phyloP scores from a whole-genome alignment of 2,329 filamentous ascomycete species.

The Alternaria triticina region DNA sequence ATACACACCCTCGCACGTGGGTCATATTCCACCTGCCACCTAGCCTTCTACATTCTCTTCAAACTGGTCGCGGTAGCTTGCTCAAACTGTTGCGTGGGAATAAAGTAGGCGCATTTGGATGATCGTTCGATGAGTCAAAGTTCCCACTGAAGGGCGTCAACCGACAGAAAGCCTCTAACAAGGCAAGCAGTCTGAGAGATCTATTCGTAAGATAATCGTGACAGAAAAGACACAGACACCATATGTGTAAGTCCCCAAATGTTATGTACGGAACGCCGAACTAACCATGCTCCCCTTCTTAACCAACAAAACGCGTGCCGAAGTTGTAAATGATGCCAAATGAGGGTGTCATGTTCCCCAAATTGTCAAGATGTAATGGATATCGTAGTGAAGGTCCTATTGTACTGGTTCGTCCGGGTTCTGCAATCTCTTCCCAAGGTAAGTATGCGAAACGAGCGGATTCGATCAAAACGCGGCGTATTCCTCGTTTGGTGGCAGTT shows the following conservation, averaged over 20 bases:
- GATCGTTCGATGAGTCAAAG: not conserved
- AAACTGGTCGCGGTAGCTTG: not conserved
- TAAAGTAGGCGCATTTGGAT: not conserved
- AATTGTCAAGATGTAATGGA: conserved; percentile 10
- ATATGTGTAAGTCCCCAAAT: not conserved
- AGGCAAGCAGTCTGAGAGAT: conserved; percentile 12
- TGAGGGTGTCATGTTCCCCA: conserved; percentile 14
- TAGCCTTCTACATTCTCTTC: not conserved
- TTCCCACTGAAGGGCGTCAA: not conserved
- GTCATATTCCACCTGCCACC: not conserved
- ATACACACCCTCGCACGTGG: not conserved
- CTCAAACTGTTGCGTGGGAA: not conserved
- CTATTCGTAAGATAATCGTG: conserved; percentile 12
- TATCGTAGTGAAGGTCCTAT: conserved; percentile 23
- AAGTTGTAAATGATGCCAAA: conserved; percentile 10
- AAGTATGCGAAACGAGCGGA: not conserved
- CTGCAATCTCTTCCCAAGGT: not conserved
- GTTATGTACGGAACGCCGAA: conserved; percentile 16
- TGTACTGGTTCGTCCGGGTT: conserved; percentile 5
- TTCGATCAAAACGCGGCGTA: conserved; percentile 43
- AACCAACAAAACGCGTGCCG: conserved; percentile 12
- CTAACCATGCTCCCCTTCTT: conserved; percentile 15
- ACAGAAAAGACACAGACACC: conserved; percentile 9
- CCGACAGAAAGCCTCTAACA: not conserved
- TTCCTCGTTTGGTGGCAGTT: conserved; percentile 55